Base-by-base conservation (phyloP, 2,329 filamentous ascomycete species). In the Fusarium sp. region DNA sequence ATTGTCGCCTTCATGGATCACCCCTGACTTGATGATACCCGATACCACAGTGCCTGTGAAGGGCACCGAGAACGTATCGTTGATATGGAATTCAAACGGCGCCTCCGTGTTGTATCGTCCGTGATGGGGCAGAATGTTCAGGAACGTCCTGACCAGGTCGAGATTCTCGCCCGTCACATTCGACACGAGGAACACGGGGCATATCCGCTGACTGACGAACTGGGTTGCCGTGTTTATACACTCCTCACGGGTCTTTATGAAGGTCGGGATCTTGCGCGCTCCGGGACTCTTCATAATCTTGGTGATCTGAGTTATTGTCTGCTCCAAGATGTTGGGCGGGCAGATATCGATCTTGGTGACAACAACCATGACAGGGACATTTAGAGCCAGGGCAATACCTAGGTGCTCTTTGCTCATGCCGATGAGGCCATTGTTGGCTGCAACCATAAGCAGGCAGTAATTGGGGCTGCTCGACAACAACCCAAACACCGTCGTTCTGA, bases 291-390 rank as follows among this genome's bases (percentile, higher is more conserved):
- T 97, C 71, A 99, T 86, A 54, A 99, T 98, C 77, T 95, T 93
- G 56, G 91, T 95, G 68, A 99, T 89, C 80, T 98, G 95, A 11
- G 90, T 92, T 47, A 98, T 90, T 23, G 96, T 99, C 83, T 98
- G 92, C 82, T 97, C 90, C 27, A 99, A 85, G 76, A 99, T 98
- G 71, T 98, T 93, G 2, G 95, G 94, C 23, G 96, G 96, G 80
- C 96, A 98, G 60, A 98, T 98, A 78, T 98, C 96, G 70, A 98
- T 97, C 84, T 98, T 99, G 80, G 95, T 99, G 68, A 98, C 91
- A 70, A 98, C 91, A 4, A 98, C 95, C 94, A 99, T 97, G 73
- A 99, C 94, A 0, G 96, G 96, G 11, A 99, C 95, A 76, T 98
- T 98, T 54, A 99, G 85, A 1, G 96, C 95, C 34, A 98, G 85